Conservation (phyloP, 495 filamentous ascomycete genomes). For the Lepidopterella palustris region DNA sequence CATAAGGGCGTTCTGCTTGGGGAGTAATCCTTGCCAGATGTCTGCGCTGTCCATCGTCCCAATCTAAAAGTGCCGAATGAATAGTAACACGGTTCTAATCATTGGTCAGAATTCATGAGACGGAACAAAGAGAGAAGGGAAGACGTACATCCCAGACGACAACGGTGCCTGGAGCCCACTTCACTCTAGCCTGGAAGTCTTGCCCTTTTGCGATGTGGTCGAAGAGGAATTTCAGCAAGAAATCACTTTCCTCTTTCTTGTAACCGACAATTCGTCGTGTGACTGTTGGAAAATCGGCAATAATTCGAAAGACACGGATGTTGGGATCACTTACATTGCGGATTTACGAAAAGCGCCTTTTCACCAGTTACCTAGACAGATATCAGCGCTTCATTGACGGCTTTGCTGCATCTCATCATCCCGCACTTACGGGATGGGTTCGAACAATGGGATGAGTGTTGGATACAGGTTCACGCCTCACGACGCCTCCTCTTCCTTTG, state of each 20-base stretch:
- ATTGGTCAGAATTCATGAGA: background rate
- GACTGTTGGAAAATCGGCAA: conserved; percentile 39
- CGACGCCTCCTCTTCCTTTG: conserved; percentile 51
- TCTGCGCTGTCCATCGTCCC: conserved; percentile 68
- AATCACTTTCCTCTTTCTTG: conserved; percentile 72
- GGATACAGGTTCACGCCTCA: conserved; percentile 63
- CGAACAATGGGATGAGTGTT: conserved; percentile 68
- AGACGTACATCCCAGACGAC: conserved; percentile 72
- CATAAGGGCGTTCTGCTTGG: conserved; percentile 68
- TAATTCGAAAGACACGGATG: background rate
- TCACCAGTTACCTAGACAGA: conserved; percentile 55
- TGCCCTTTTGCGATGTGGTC: conserved; percentile 74
- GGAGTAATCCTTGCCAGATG: conserved; percentile 81
- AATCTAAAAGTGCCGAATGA: conserved; percentile 74
- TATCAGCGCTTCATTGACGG: background rate
- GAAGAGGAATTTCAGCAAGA: conserved; percentile 80
- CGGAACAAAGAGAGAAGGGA: conserved; percentile 2
- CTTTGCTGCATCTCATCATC: background rate
- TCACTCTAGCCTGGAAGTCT: conserved; percentile 84
- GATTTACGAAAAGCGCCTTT: conserved; percentile 81
- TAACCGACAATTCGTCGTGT: conserved; percentile 65
- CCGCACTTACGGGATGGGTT: conserved; percentile 54
- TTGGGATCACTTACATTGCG: conserved; percentile 66
- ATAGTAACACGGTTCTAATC: conserved; percentile 64
- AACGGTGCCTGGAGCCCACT: conserved; percentile 75